These are phyloP conservation scores for Aquilaria sinensis DNA, from an alignment of 345 rosid species.

Conservation along the genomic window DNA sequence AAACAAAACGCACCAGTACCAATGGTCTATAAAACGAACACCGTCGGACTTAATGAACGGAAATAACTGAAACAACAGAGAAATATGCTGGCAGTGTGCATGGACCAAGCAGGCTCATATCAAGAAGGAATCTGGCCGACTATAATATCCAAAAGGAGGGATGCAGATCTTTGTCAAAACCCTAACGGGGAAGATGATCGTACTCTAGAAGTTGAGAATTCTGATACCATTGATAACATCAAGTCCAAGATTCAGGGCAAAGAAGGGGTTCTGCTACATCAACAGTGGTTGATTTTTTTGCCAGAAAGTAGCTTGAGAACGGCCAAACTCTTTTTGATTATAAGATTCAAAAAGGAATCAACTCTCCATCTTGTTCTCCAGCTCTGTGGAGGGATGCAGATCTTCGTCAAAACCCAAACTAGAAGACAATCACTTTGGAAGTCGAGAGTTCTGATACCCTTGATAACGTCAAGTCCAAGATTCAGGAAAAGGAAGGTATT, in stretches of 20 bases:
- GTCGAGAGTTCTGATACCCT: conserved; percentile 4
- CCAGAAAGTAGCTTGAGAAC: background rate
- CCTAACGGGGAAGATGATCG: background rate
- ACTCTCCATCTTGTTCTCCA: background rate
- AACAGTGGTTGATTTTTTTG: too few species aligned
- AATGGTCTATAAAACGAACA: too few species aligned
- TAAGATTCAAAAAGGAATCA: background rate
- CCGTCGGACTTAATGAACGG: too few species aligned
- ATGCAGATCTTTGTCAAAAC: conserved; percentile 1
- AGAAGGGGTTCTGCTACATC: too few species aligned
- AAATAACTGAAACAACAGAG: too few species aligned
- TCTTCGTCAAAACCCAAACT: conserved; percentile 1
- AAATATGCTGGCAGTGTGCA: too few species aligned
- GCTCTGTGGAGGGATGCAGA: background rate
- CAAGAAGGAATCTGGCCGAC: background rate
- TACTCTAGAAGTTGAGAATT: background rate
- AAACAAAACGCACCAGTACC: too few species aligned
- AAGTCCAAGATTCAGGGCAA: background rate
- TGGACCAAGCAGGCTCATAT: too few species aligned
- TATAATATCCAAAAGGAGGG: background rate
- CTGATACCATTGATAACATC: background rate
- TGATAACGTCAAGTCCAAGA: conserved; percentile 3
- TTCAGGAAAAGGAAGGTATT: conserved; percentile 4
- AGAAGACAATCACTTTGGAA: conserved; percentile 2
- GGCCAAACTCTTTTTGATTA: conserved; percentile 1